These are phyloP conservation scores for Lophium mytilinum DNA, from an alignment of 495 filamentous ascomycete genomes.

Conservation along the genomic window DNA sequence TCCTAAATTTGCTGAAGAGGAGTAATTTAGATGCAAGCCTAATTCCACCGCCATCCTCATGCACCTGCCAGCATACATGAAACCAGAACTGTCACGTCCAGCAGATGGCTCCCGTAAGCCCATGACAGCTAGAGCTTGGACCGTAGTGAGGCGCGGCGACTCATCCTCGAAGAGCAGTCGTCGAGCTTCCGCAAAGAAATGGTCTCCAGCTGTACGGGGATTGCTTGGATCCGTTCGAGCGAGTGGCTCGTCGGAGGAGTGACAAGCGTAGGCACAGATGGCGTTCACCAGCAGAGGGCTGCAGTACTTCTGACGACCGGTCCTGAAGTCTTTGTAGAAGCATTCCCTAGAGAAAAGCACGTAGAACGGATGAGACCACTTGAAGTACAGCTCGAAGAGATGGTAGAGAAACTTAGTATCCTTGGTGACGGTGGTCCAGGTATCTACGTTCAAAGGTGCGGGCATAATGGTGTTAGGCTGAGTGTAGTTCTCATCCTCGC, in stretches of 20 bases:
- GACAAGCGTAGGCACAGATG: slow-evolving; percentile 62
- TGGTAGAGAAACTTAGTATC: slow-evolving; percentile 53
- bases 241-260: slow-evolving; percentile 58
- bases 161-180: slow-evolving; percentile 52
- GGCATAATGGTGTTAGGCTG: neutral
- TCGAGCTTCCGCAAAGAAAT: slow-evolving; percentile 63
- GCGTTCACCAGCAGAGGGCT: slow-evolving; percentile 70
- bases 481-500: slow-evolving; percentile 26
- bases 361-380: slow-evolving; percentile 73
- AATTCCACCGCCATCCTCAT: slow-evolving; percentile 59
- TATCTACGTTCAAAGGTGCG: neutral
- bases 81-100: slow-evolving; percentile 51
- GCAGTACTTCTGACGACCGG: slow-evolving; percentile 52
- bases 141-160: slow-evolving; percentile 57
- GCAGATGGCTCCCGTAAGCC: slow-evolving; percentile 30
- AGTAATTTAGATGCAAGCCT: slow-evolving; percentile 47
- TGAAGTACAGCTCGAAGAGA: slow-evolving; percentile 64
- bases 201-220: slow-evolving; percentile 56
- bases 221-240: slow-evolving; percentile 55
- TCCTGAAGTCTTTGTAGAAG: slow-evolving; percentile 58
- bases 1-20: slow-evolving; percentile 31
- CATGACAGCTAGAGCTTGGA: slow-evolving; percentile 74
- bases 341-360: slow-evolving; percentile 63
- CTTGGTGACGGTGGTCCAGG: slow-evolving; percentile 55
- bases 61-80: slow-evolving; percentile 58